phyloP scores from a whole-genome alignment of 495 filamentous ascomycete species.

The Cenococcum geophilum region DNA sequence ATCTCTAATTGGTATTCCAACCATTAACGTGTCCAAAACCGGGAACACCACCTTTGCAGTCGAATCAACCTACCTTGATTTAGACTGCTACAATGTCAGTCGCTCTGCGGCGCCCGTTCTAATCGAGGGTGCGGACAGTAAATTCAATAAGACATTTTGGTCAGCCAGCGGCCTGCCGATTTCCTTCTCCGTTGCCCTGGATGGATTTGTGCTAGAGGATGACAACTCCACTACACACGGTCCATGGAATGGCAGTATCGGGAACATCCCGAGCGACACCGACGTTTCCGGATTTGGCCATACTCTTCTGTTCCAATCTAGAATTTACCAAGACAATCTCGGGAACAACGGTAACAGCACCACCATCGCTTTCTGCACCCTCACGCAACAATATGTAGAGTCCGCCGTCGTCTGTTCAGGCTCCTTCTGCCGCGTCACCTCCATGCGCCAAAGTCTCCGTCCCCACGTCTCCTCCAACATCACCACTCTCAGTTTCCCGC shows the following conservation, averaged over 20 bases:
- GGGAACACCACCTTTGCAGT: constrained; percentile 4
- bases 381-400: not conserved
- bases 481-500: constrained; percentile 6
- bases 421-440: not conserved
- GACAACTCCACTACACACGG: not conserved
- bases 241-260: not conserved
- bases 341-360: not conserved
- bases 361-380: not conserved
- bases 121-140: not conserved
- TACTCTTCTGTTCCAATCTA: not conserved
- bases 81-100: not conserved
- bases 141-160: not conserved
- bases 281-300: constrained; percentile 4
- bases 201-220: constrained; percentile 4
- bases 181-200: constrained; percentile 4
- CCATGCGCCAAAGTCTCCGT: constrained; percentile 5
- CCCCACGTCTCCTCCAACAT: constrained; percentile 1
- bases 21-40: not conserved
- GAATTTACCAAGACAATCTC: not conserved
- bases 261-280: constrained; percentile 7
- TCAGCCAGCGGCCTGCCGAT: not conserved
- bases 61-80: not conserved
- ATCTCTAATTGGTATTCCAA: constrained; percentile 4
- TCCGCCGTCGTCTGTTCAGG: constrained; percentile 1
- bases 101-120: not conserved